phyloP scores from a whole-genome alignment of 371 early-diverging fungal genomes.

The Mucor mucedo region DNA sequence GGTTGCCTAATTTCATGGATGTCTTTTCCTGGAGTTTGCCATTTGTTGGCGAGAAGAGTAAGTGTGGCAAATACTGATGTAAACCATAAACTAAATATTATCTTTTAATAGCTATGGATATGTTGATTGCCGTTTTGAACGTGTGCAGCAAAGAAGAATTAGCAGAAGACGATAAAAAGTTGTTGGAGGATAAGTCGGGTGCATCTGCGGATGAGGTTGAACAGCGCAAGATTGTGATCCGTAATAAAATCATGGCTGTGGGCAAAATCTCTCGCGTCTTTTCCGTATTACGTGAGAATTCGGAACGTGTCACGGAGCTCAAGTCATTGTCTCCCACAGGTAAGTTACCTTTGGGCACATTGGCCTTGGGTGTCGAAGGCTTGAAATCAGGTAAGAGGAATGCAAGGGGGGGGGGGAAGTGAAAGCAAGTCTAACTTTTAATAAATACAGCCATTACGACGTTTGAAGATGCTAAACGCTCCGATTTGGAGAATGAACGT shows the following conservation, averaged over 20 bases:
- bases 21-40: conserved; percentile 98
- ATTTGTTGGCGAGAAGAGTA: conserved; percentile 98
- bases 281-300: conserved; percentile 87
- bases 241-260: conserved; percentile 91
- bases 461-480: conserved; percentile 90
- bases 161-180: conserved; percentile 55
- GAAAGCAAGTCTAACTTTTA: background rate
- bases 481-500: conserved; percentile 91
- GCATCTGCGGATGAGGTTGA: conserved; percentile 55
- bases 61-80: conserved; percentile 15
- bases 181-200: conserved; percentile 22
- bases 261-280: conserved; percentile 91
- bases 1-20: conserved; percentile 97
- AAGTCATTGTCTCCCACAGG: conserved; percentile 87
- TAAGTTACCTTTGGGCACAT: conserved; percentile 81
- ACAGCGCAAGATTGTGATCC: conserved; percentile 75
- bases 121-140: conserved; percentile 92
- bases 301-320: conserved; percentile 91
- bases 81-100: background rate
- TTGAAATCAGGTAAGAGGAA: conserved; percentile 70
- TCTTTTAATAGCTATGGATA: conserved; percentile 79
- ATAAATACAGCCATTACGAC: conserved; percentile 70
- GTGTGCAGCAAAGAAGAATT: conserved; percentile 85
- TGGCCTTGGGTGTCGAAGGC: conserved; percentile 91
- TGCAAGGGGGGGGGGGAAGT: too few relatives aligned